phyloP scores from a whole-genome alignment of 2,329 filamentous ascomycete genomes.

The Periconia sp. region DNA sequence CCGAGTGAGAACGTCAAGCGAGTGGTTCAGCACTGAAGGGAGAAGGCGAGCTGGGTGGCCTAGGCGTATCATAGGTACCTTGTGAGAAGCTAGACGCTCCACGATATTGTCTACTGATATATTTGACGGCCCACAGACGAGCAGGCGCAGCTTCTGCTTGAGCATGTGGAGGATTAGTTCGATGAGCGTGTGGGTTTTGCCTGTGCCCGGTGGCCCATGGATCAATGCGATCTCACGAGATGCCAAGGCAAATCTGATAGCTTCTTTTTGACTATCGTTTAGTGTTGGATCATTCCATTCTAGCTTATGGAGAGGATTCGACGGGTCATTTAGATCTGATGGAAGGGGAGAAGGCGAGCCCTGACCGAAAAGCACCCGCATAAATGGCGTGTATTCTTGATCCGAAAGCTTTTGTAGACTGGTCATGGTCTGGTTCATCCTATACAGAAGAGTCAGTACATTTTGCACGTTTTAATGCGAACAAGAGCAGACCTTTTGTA shows the following conservation, averaged over 20 bases:
- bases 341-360: slow-evolving; percentile 58
- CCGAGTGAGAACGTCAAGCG: slow-evolving; percentile 86
- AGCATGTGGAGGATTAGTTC: slow-evolving; percentile 93
- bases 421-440: slow-evolving; percentile 70
- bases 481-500: slow-evolving; percentile 68
- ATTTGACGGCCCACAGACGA: slow-evolving; percentile 97
- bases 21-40: slow-evolving; percentile 86
- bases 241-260: slow-evolving; percentile 80
- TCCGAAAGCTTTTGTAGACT: slow-evolving; percentile 62
- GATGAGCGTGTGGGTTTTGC: slow-evolving; percentile 95
- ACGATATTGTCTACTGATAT: slow-evolving; percentile 99
- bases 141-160: slow-evolving; percentile 72
- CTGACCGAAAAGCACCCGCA: slow-evolving; percentile 66
- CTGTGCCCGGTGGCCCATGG: slow-evolving; percentile 93
- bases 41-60: slow-evolving; percentile 92
- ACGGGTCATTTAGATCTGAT: slow-evolving; percentile 50
- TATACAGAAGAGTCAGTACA: slow-evolving; percentile 31
- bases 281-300: slow-evolving; percentile 63
- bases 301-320: slow-evolving; percentile 51
- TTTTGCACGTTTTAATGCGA: too few species aligned
- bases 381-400: slow-evolving; percentile 62
- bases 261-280: slow-evolving; percentile 68
- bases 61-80: slow-evolving; percentile 84
- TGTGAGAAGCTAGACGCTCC: slow-evolving; percentile 83
- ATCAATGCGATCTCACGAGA: slow-evolving; percentile 85